These are phyloP conservation scores for Zymoseptoria brevis DNA, from an alignment of 2,329 filamentous ascomycete species.

Conservation along the genomic window DNA sequence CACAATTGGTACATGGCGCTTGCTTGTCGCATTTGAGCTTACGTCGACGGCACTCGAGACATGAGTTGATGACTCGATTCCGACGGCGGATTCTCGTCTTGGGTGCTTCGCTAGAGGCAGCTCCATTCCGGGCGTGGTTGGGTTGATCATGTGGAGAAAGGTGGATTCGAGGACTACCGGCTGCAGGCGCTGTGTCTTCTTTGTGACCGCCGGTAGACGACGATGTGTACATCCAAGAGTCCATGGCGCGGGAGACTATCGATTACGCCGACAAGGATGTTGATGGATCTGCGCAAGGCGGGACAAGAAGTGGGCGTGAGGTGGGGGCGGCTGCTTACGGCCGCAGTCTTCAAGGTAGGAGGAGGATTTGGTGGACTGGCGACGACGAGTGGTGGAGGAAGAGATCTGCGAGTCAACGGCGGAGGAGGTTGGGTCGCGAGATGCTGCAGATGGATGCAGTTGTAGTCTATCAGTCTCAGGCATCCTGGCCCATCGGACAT, in stretches of 20 bases:
- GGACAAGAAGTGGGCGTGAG: background rate
- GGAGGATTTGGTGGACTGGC: background rate
- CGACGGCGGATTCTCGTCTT: conserved; percentile 19
- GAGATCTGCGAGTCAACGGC: background rate
- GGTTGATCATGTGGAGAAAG: background rate
- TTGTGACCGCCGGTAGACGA: background rate
- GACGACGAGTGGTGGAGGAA: background rate
- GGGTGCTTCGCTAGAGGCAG: background rate
- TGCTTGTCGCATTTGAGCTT: conserved; percentile 72
- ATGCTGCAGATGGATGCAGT: background rate
- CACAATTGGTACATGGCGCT: conserved; percentile 62
- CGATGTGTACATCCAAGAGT: conserved; percentile 12
- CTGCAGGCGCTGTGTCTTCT: background rate
- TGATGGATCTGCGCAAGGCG: background rate
- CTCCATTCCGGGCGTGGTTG: background rate
- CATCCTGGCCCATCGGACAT: background rate
- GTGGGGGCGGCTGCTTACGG: background rate
- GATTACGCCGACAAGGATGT: background rate
- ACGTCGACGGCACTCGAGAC: conserved; percentile 62
- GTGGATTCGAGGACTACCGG: background rate
- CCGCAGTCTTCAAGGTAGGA: background rate
- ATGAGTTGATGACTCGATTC: conserved; percentile 54
- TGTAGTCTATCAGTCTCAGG: background rate
- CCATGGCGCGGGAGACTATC: conserved; percentile 3
- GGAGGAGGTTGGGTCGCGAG: background rate